phyloP scores from a whole-genome alignment of 2,329 filamentous ascomycete genomes.

The Chaetomiaceae sp. region DNA sequence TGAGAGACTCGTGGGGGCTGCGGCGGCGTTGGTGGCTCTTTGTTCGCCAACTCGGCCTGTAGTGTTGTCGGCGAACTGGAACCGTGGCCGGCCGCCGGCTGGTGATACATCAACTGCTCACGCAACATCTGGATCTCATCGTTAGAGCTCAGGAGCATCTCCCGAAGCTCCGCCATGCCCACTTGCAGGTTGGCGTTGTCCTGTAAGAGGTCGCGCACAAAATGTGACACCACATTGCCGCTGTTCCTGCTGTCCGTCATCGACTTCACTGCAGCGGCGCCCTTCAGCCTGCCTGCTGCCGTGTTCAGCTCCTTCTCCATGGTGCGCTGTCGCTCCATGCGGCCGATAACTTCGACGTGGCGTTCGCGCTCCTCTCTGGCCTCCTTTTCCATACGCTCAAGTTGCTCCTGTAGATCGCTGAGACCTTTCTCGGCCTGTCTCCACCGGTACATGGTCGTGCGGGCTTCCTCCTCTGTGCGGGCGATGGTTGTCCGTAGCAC shows the following conservation, averaged over 20 bases:
- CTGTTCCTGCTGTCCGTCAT: conserved; percentile 55
- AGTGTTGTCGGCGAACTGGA: conserved; percentile 50
- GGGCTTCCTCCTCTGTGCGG: conserved; percentile 68
- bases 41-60: conserved; percentile 64
- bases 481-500: conserved; percentile 64
- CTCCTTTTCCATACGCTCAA: conserved; percentile 85
- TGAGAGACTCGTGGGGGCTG: conserved; percentile 47
- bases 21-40: conserved; percentile 33
- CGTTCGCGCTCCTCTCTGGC: conserved; percentile 73
- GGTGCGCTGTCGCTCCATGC: conserved; percentile 77
- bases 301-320: conserved; percentile 79
- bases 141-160: conserved; percentile 87
- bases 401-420: conserved; percentile 74
- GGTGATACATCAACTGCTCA: conserved; percentile 75
- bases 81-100: conserved; percentile 52
- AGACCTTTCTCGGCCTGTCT: conserved; percentile 78
- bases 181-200: conserved; percentile 94
- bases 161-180: conserved; percentile 83
- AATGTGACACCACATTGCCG: conserved; percentile 80
- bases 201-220: conserved; percentile 90
- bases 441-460: conserved; percentile 76
- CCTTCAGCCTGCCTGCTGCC: conserved; percentile 75
- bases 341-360: conserved; percentile 73
- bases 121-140: conserved; percentile 86
- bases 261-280: conserved; percentile 68